Percentiles rank a stretch among this genome's conserved stretches.
phyloP scores from a whole-genome alignment of 352 stramenopile species.

The Globisporangium paroecandrum region DNA sequence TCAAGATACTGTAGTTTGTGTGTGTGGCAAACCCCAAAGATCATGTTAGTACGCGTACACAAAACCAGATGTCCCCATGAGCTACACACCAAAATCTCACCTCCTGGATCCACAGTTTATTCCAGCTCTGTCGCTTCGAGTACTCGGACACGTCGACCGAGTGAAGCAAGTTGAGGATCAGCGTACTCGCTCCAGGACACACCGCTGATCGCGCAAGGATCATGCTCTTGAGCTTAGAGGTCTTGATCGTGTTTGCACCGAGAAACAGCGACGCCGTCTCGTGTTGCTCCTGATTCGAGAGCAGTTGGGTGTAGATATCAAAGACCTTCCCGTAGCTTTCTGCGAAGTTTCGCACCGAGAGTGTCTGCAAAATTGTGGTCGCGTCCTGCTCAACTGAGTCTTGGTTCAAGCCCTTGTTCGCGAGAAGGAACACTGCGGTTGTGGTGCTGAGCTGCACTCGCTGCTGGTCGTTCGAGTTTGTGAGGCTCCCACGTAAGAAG shows the following conservation, averaged over 20 bases:
- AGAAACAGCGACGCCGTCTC: slow-evolving; percentile 47
- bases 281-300: slow-evolving; percentile 41
- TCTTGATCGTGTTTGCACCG: slow-evolving; percentile 42
- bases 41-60: not conserved
- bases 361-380: slow-evolving; percentile 49
- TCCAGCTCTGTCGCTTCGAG: slow-evolving; percentile 22
- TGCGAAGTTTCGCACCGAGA: slow-evolving; percentile 56
- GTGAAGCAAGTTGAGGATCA: slow-evolving; percentile 68
- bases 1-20: slow-evolving; percentile 44
- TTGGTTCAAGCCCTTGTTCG: slow-evolving; percentile 31
- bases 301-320: slow-evolving; percentile 57
- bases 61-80: not conserved
- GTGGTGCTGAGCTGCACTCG: slow-evolving; percentile 41
- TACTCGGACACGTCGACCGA: slow-evolving; percentile 46
- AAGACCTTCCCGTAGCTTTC: slow-evolving; percentile 43
- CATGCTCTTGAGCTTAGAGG: slow-evolving; percentile 43
- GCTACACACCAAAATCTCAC: slow-evolving; percentile 18
- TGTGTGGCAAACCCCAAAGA: not conserved
- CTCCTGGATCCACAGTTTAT: slow-evolving; percentile 63
- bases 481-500: slow-evolving; percentile 53
- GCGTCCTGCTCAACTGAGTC: slow-evolving; percentile 42
- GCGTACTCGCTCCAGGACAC: slow-evolving; percentile 53
- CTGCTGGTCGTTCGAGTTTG: slow-evolving; percentile 39
- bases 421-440: slow-evolving; percentile 64
- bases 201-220: slow-evolving; percentile 49